Base-by-base conservation (phyloP, 495 filamentous ascomycete species). In the Penicillium flavigenum region DNA sequence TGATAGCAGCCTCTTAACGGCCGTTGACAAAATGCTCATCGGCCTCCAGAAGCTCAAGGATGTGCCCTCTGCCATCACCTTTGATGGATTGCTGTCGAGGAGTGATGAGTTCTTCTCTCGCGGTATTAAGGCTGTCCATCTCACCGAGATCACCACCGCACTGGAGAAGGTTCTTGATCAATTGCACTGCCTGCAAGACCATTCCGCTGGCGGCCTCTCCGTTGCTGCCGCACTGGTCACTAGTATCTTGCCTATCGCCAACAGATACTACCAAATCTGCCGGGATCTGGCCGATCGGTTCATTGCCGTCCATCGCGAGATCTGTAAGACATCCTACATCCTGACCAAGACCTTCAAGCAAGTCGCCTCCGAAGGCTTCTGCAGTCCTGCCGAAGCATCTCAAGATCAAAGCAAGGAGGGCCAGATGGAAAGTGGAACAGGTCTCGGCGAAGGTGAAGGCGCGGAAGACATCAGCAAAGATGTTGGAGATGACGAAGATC, bases 401-500 rank as follows among this genome's bases (percentile, higher is more conserved):
- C 82, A 83, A 38, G 83, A 87, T 47, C 77, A 82, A 24, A 81
- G 83, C 36, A 82, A 87, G 59, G 78, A 82, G 17, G 88, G 90
- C 6, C 84, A 92, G 61, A 77, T 96, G 41, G 92, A 99, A 69
- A 83, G 80, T 48, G 95, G 95, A n/a, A 98, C 92, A 5, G 95
- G 95, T 24, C 83, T 99, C n/a, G 95, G 94, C 29, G 93, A 96
- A 54, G 93, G 92, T 12, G 89, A 96, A 64, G 95, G 92, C 24
- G 91, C 87, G 2, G 91, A 98, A 65, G 92, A 99, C 74, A 97
- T 99, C 54, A 96, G 92, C 72, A 96, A 98, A 63, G 93, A 98
- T 66, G 86, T 99, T 47, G 82, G 89, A 57, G 87, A 91, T 46
- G 93, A 98, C 57, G 95, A 99, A 72, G 91, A 98, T 70, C 71